Conservation (phyloP, 805 yeast genomes). For the Zygoascus tannicola region DNA sequence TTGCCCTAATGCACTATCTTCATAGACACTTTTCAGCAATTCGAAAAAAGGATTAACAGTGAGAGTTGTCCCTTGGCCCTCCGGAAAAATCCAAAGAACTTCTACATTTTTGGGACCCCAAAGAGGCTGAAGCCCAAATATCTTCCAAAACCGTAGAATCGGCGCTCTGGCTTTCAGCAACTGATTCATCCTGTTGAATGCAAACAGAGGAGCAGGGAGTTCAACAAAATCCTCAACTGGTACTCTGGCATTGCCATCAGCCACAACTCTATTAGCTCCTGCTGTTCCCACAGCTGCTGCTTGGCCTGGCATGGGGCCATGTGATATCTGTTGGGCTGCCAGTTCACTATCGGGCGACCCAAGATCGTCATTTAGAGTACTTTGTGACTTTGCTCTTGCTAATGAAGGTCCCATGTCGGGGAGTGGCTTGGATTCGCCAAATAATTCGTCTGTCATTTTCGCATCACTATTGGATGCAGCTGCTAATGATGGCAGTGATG, state of each 20-base stretch:
- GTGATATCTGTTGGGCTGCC: not conserved
- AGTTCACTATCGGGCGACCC: not conserved
- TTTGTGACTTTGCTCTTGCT: not conserved
- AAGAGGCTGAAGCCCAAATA: conserved; percentile 29
- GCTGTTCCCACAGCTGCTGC: not conserved
- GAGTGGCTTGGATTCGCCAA: not conserved
- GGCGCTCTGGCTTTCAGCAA: conserved; percentile 29
- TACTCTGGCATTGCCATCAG: not conserved
- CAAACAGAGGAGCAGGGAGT: conserved; percentile 13
- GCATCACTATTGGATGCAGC: not conserved
- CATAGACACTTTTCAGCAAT: conserved; percentile 25
- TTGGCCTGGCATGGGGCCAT: not conserved
- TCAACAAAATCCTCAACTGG: conserved; percentile 8
- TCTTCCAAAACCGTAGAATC: conserved; percentile 32
- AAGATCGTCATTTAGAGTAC: not conserved
- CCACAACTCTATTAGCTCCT: not conserved
- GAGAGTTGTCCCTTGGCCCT: conserved; percentile 17
- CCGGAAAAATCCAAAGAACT: conserved; percentile 23
- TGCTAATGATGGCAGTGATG: not conserved
- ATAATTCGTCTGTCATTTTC: not conserved
- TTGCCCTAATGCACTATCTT: conserved; percentile 29
- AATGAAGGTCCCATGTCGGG: not conserved
- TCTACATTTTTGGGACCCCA: conserved; percentile 24
- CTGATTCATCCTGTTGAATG: conserved; percentile 16
- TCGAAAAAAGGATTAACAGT: conserved; percentile 20